A percentile compares a stretch with the other conserved stretches of the same genome.
These are phyloP conservation scores for Dendrocalamus sinicus DNA, from an alignment of 176 grass and related monocot species.

Conservation along the genomic window DNA sequence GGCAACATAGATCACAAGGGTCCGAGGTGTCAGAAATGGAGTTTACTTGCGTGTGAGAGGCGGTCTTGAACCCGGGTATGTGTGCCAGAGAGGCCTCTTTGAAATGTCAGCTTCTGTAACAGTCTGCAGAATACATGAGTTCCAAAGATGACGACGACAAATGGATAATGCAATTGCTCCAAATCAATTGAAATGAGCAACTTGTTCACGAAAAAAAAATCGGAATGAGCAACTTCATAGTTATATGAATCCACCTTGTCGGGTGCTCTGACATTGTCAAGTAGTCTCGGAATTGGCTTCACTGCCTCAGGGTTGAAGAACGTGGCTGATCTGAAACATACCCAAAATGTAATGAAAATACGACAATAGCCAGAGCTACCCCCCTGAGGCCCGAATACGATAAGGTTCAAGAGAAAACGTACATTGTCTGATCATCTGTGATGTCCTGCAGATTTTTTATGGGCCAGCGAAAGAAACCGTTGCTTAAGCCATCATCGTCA, in stretches of 20 bases:
- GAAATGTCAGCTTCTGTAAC: constrained; percentile 35
- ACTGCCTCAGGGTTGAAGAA: constrained; percentile 45
- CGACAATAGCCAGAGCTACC: neutral
- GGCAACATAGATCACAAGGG: no score
- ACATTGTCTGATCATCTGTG: constrained; percentile 33
- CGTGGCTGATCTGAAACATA: constrained; percentile 36
- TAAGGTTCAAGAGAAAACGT: neutral
- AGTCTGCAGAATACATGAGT: constrained; percentile 19
- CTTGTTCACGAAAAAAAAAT: no score
- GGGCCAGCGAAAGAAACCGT: neutral
- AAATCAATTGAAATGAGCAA: neutral
- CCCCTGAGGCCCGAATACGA: neutral
- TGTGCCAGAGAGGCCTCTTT: constrained; percentile 41
- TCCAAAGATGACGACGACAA: neutral
- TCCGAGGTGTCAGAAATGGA: neutral
- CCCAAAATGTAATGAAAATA: neutral
- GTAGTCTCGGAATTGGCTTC: constrained; percentile 28
- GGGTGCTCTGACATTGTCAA: constrained; percentile 32
- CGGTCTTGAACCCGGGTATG: neutral
- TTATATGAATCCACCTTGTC: constrained; percentile 17
- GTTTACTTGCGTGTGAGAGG: neutral
- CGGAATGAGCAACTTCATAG: no score
- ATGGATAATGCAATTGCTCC: neutral
- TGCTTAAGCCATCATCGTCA: neutral
- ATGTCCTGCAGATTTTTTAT: constrained; percentile 41